phyloP scores from a whole-genome alignment of 2,329 filamentous ascomycete genomes.

The Lecanosticta acicola region DNA sequence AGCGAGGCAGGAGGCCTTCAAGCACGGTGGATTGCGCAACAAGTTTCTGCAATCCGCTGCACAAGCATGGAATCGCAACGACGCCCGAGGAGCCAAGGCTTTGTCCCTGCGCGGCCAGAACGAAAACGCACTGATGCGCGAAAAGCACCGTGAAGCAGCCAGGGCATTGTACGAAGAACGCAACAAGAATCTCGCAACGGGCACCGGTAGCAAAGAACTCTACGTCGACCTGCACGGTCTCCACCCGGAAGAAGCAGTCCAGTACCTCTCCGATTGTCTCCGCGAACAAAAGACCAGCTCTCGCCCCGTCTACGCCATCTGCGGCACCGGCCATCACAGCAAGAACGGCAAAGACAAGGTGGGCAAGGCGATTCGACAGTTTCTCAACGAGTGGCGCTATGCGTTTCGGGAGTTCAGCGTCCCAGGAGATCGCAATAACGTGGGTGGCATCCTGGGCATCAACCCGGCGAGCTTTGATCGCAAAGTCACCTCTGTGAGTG shows the following conservation, averaged over 20 bases:
- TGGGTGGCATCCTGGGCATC: conserved; percentile 60
- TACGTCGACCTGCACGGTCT: conserved; percentile 97
- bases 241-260: conserved; percentile 94
- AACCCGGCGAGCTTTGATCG: conserved; percentile 56
- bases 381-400: conserved; percentile 93
- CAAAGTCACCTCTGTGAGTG: conserved; percentile 31
- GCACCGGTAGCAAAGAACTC: conserved; percentile 57
- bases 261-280: conserved; percentile 84
- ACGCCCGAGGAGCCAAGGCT: conserved; percentile 91
- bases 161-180: conserved; percentile 88
- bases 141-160: conserved; percentile 91
- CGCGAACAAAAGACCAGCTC: conserved; percentile 69
- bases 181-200: conserved; percentile 60
- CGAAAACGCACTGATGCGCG: conserved; percentile 95
- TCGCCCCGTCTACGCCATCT: conserved; percentile 87
- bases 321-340: conserved; percentile 92
- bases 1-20: conserved; percentile 90
- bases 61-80: conserved; percentile 97
- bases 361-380: conserved; percentile 83
- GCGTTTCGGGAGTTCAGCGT: conserved; percentile 95
- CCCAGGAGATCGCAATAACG: conserved; percentile 85
- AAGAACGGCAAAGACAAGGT: conserved; percentile 99
- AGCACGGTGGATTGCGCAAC: conserved; percentile 91
- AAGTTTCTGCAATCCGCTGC: conserved; percentile 96
- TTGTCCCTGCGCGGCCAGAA: conserved; percentile 89